phyloP scores from a whole-genome alignment of 1,139 yeast genomes.

The Candida tetrigidarum region DNA sequence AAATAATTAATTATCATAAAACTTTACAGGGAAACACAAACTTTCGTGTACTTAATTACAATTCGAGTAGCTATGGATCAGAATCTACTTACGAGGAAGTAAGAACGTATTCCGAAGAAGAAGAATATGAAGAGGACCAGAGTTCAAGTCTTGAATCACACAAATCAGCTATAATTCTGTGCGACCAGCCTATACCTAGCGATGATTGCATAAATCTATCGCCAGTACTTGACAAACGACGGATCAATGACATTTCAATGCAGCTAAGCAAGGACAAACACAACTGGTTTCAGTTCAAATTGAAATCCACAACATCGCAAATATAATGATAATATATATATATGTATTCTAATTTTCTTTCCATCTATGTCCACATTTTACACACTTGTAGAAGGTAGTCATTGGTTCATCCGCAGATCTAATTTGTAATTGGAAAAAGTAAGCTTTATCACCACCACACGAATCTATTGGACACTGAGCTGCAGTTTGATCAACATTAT shows the following conservation, averaged over 20 bases:
- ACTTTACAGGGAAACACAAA: conserved; percentile 13
- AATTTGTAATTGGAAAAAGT: conserved; percentile 95
- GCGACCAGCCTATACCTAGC: conserved; percentile 9
- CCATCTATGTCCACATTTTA: conserved; percentile 94
- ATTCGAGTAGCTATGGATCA: conserved; percentile 16
- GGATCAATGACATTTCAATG: conserved; percentile 9
- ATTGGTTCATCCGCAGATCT: conserved; percentile 92
- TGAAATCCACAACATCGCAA: conserved; percentile 11
- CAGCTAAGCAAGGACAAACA: conserved; percentile 13
- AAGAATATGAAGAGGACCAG: not conserved
- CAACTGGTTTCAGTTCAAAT: conserved; percentile 14
- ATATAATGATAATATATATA: conserved; percentile 2
- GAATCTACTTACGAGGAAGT: conserved; percentile 10
- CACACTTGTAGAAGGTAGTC: conserved; percentile 97
- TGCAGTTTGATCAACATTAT: conserved; percentile 88
- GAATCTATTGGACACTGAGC: conserved; percentile 88
- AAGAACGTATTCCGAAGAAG: conserved; percentile 1
- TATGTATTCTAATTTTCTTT: conserved; percentile 83
- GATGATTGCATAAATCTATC: conserved; percentile 1
- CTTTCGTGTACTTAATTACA: conserved; percentile 12
- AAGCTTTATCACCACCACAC: conserved; percentile 91
- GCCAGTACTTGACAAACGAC: conserved; percentile 5
- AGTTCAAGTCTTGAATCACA: conserved; percentile 5
- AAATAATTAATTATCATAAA: conserved; percentile 24
- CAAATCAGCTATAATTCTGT: not conserved